Percentiles rank a stretch among this genome's conserved stretches.
Conservation (phyloP, 345 rosid species). For the Anacardium occidentale region DNA sequence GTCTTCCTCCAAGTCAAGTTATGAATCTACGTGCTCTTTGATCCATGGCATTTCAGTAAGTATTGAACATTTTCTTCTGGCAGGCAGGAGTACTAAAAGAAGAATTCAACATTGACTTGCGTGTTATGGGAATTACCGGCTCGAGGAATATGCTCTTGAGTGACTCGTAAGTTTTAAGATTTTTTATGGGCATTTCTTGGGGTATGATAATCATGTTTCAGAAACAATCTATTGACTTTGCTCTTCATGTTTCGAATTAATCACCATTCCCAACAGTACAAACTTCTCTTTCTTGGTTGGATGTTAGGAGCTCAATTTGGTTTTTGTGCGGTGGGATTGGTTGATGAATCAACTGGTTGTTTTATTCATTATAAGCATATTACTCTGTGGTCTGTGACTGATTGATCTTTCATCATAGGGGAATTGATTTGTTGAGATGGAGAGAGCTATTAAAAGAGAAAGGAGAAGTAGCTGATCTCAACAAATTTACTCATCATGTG, state of each 20-base stretch:
- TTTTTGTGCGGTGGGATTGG: neutral
- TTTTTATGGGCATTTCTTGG: constrained; percentile 2
- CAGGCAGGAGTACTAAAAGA: constrained; percentile 94
- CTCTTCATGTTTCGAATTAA: neutral
- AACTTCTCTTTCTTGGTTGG: neutral
- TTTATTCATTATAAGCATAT: neutral
- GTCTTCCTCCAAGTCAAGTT: neutral
- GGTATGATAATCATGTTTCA: neutral
- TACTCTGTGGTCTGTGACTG: neutral
- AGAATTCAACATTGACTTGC: constrained; percentile 93
- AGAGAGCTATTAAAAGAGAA: constrained; percentile 62
- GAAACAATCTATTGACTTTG: neutral
- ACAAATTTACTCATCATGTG: constrained; percentile 74
- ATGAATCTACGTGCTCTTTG: neutral
- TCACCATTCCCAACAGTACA: neutral
- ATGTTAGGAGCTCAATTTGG: neutral
- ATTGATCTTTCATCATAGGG: constrained; percentile 48
- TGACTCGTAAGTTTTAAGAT: constrained; percentile 64
- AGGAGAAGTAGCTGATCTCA: constrained; percentile 74
- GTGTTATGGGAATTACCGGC: constrained; percentile 93
- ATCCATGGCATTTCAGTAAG: constrained; percentile 3
- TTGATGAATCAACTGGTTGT: neutral
- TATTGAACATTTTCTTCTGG: constrained; percentile 19
- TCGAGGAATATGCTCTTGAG: constrained; percentile 76
- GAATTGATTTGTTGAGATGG: constrained; percentile 83